Conservation (phyloP, 1,139 yeast species). For the Sugiyamaella sp. region DNA sequence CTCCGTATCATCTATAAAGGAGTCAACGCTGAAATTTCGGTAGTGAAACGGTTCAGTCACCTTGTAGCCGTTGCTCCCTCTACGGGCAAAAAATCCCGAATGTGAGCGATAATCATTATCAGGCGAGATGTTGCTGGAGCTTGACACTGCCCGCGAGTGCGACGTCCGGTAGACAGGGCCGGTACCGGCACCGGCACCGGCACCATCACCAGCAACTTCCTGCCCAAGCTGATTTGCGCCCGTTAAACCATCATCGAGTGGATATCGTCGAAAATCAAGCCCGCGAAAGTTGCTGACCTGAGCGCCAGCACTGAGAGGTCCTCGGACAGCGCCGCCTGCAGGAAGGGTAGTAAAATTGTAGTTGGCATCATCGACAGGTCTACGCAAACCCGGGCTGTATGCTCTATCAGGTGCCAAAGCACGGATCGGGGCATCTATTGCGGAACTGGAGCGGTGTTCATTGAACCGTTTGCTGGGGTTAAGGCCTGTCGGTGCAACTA, state of each 20-base stretch:
- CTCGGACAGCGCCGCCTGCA: constrained; percentile 4
- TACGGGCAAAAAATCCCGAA: not conserved
- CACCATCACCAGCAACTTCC: no score
- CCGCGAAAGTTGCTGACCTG: no score
- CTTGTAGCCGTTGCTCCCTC: constrained; percentile 14
- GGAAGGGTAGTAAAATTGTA: constrained; percentile 1
- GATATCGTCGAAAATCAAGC: not conserved
- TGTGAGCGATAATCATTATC: not conserved
- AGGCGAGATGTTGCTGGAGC: not conserved
- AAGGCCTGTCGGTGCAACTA: no score
- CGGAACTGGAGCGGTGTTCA: constrained; percentile 1
- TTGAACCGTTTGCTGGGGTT: not conserved
- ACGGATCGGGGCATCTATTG: constrained; percentile 9
- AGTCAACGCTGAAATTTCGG: constrained; percentile 10
- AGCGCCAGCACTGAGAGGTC: not conserved
- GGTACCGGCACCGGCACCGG: not conserved
- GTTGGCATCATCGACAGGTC: not conserved
- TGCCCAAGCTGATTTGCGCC: no score
- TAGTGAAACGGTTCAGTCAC: not conserved
- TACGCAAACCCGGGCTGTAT: not conserved
- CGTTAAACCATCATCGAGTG: not conserved
- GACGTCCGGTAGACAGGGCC: not conserved
- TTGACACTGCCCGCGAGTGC: constrained; percentile 4
- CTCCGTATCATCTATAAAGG: constrained; percentile 17
- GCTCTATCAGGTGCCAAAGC: not conserved